Base-by-base conservation (phyloP, 2,329 filamentous ascomycete species). In the Cryphonectria naterciae region DNA sequence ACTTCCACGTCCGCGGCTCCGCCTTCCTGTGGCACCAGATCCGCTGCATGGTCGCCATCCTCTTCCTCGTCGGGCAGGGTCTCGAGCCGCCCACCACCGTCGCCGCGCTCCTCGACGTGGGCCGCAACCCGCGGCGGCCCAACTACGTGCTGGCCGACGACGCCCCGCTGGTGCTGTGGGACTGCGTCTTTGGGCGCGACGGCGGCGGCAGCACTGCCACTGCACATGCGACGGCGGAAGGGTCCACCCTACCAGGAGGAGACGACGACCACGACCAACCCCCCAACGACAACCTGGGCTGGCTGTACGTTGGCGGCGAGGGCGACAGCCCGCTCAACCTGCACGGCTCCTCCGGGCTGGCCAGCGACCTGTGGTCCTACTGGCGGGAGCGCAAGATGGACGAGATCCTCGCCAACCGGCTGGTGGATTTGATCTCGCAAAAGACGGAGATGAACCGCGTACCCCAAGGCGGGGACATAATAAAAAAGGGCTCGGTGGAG, bases 21-120 rank as follows among this genome's bases (percentile, higher is more conserved):
- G 96, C 95, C 1, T 99, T 99, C 81, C 83, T 99, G 63, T 99
- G 96, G 96, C 96, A 99, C 82, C 96, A 99, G 83, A 97, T 99
- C 75, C 91, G 96, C 35, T 93, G 95, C 83, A 95, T 99, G 89
- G 91, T 97, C n/a, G 89, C 91, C 22, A 85, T 98, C 8, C 84
- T 99, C n/a, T 98, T 99, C 83, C 85, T 96, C 15, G 90, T 98
- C 11, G 96, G 93, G 39, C 96, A 99, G 82, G 90, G 94, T 0
- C 87, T 97, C 22, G 96, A 99, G 80, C 79, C 85, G 39, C 92
- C 95, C 0, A 87, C 87, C 0, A 82, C 98, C 19, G 85, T 98
- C 60, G 85, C 89, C 67, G 85, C 91, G 35, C 85, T 99, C 58
- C 86, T 99, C 37, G 92, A 98, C 78, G 84, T 93, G 11, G 77